phyloP scores from a whole-genome alignment of 2,329 filamentous ascomycete species.

The Aplosporella prunicola region DNA sequence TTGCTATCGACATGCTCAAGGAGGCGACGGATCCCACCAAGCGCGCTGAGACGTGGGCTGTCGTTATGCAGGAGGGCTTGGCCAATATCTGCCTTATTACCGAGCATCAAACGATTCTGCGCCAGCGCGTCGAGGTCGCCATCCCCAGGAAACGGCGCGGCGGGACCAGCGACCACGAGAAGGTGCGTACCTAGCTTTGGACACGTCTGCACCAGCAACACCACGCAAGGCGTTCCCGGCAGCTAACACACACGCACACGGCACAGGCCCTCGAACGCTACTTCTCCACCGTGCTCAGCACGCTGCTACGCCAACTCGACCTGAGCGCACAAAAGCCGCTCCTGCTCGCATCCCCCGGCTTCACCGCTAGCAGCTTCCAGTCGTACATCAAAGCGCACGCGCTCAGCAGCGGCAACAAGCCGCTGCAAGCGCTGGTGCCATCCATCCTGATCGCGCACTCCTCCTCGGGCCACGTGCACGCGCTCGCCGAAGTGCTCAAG shows the following conservation, averaged over 20 bases:
- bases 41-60: constrained; percentile 74
- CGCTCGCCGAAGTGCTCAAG: constrained; percentile 76
- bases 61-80: constrained; percentile 85
- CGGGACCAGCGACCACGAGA: constrained; percentile 52
- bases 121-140: constrained; percentile 57
- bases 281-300: constrained; percentile 66
- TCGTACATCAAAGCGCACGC: constrained; percentile 57
- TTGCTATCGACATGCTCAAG: constrained; percentile 66
- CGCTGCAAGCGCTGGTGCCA: constrained; percentile 52
- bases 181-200: constrained; percentile 27
- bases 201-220: background rate
- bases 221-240: too few species aligned
- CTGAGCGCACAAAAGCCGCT: constrained; percentile 60
- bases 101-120: constrained; percentile 66
- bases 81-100: constrained; percentile 79
- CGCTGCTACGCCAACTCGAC: constrained; percentile 69
- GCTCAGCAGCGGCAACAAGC: constrained; percentile 61
- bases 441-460: constrained; percentile 69
- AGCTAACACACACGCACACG: too few species aligned
- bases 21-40: constrained; percentile 72
- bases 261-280: constrained; percentile 57
- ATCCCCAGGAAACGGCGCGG: constrained; percentile 60
- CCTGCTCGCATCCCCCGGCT: constrained; percentile 81
- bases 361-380: constrained; percentile 72
- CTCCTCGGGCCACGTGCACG: constrained; percentile 77